Base-by-base conservation (phyloP, 257 asterid genomes). In the Agastache rugosa region DNA sequence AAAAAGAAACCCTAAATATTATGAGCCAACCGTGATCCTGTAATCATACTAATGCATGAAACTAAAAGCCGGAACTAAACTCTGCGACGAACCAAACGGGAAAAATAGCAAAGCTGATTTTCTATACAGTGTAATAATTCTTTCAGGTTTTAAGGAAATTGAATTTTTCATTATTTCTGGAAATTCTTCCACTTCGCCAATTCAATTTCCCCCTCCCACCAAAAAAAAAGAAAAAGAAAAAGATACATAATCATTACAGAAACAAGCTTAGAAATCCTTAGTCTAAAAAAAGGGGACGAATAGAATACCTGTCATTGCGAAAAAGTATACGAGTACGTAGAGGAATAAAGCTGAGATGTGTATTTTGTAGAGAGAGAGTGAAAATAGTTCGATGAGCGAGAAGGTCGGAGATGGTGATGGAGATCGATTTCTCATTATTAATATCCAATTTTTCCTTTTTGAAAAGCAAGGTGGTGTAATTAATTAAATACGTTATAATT, bases 271-370 rank as follows among this genome's bases (percentile, higher is more conserved):
- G 11, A 71, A 22, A 34, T 53, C 51, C 50, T 34, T 4, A 55
- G 54, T 25, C 29, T 11, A n/a, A 5, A 5, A 16, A 58, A 64
- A 17, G 5, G 17, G n/a, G 62, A 2, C 0, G 19, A 14, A 20
- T 77, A 77, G 19, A 14, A 20, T 77, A 77, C 78, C 80, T 69
- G 66, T 5, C 48, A 60, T 48, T 20, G 65, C 20, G 23, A 16
- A 48, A 1, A 48, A 8, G 55, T 48, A n/a, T 8, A n/a, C 58
- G 56, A 62, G 6, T 73, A 60, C 71, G 56, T 50, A 53, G 27
- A 63, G 39, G 50, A 73, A 51, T 20, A 23, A 11, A 41, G 68
- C 72, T 35, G 50, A 12, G 14, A 22, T 31, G 69, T 45, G 65
- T 72, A 6, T 19, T 22, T 63, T 39, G 62, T 53, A 37, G 51